Base-by-base conservation (phyloP, 495 filamentous ascomycete genomes). In the Daldinia childiae region DNA sequence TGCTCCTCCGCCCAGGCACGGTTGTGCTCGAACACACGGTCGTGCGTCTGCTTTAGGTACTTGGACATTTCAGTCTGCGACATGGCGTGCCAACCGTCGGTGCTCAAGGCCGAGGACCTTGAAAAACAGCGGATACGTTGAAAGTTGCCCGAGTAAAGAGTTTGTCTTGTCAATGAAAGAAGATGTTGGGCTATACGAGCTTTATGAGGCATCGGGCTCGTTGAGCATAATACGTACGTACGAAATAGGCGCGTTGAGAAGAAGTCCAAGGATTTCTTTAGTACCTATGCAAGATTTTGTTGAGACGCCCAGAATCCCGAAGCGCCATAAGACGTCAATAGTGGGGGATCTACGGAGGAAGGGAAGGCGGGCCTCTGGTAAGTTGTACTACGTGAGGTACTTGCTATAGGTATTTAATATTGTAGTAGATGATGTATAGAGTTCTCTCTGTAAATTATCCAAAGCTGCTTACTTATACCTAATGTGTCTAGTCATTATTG, bases 1-100 rank as follows among this genome's bases (percentile, higher is more conserved):
- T 83, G 81, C 73, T 87, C 79, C 43, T 78, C 78, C 6, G 87
- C 87, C 87, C 87, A 89, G 21, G 76, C 75, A 30, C 73, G 76
- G 79, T 89, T 89, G 74, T 81, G 76, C 70, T 85, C 80, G 58
- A 89, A 87, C 62, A 89, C 81, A 45, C 79, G 80, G 75, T 87
- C 81, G 78, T 85, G 83, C 63, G 81, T 78, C 76, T 83, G 76
- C 58, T 79, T 72, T 51, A 85, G 80, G 66, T 85, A 84, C 24
- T 73, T 73, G 55, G 74, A 68, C 27, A 85, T 79, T 26, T 84
- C 82, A n/a, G 76, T 57, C 34, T 79, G 69, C n/a, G 80, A 71
- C 79, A 78, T 76, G 64, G 67, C 57, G 68, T 57, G 60, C 60
- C 64, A 70, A 52, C 36, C 58, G 70, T 64, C 21, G 34, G 65